Conservation (phyloP, 73 alveolate genomes). For the Tetrahymena elliotti region DNA sequence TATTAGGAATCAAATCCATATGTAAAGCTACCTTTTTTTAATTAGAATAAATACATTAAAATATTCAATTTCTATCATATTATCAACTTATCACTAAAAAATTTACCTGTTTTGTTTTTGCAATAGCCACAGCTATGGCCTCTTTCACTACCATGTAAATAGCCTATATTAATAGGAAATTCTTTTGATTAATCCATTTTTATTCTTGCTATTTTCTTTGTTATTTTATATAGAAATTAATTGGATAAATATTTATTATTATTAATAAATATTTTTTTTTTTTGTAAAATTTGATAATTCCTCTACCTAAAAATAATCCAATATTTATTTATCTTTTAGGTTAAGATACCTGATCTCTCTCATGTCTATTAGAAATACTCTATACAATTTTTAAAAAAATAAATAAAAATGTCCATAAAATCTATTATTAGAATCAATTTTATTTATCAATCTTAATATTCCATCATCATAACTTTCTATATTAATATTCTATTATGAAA, state of each 20-base stretch:
- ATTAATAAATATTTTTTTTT: too few species aligned
- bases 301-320: too few species aligned
- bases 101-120: conserved; percentile 23
- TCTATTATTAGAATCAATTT: too few species aligned
- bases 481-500: too few species aligned
- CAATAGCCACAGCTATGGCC: conserved; percentile 74
- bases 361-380: too few species aligned
- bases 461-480: too few species aligned
- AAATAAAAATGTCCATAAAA: too few species aligned
- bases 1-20: conserved; percentile 49
- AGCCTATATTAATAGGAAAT: not conserved
- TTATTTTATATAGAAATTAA: not conserved
- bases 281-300: too few species aligned
- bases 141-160: not conserved
- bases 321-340: too few species aligned
- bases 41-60: not conserved
- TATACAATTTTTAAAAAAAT: too few species aligned
- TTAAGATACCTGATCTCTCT: too few species aligned
- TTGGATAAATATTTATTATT: not conserved
- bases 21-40: conserved; percentile 12
- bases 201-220: not conserved
- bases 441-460: too few species aligned
- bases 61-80: not conserved
- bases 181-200: not conserved
- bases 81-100: not conserved